Percentiles rank a stretch among this genome's conserved stretches.
Conservation (phyloP, 176 grass and related monocot genomes). For the Elymus sibiricus region DNA sequence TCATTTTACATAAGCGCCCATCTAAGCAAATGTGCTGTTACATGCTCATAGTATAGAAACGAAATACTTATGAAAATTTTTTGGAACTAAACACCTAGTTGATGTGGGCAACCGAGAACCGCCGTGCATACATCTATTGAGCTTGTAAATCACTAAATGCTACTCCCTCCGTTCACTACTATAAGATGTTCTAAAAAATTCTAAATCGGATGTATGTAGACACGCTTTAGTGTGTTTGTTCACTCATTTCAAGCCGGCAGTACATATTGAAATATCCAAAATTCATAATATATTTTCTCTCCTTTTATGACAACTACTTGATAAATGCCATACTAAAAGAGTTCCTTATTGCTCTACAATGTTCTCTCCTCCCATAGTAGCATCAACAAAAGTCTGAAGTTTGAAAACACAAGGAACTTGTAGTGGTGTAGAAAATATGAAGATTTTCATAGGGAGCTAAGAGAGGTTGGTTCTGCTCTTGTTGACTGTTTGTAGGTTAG, state of each 20-base stretch:
- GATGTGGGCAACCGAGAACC: background rate
- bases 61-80: background rate
- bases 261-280: too few relatives aligned
- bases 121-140: background rate
- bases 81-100: background rate
- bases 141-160: background rate
- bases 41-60: background rate
- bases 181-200: too few relatives aligned
- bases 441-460: background rate
- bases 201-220: too few relatives aligned
- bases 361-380: conserved; percentile 11
- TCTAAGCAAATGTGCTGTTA: background rate
- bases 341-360: background rate
- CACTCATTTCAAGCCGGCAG: too few relatives aligned
- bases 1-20: background rate
- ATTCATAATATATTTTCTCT: conserved; percentile 21
- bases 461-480: conserved; percentile 17
- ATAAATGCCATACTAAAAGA: background rate
- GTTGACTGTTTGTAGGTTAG: conserved; percentile 26
- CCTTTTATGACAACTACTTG: background rate
- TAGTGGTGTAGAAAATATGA: conserved; percentile 15
- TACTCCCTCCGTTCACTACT: background rate
- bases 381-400: background rate
- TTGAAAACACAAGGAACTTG: background rate
- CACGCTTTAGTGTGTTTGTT: too few relatives aligned